Evolutionary conservation across 192 early-diverging fungal species (phyloP), one percentile per base, ranked within the genome.

Genomic region (Coemansia brasiliensis): DNA sequence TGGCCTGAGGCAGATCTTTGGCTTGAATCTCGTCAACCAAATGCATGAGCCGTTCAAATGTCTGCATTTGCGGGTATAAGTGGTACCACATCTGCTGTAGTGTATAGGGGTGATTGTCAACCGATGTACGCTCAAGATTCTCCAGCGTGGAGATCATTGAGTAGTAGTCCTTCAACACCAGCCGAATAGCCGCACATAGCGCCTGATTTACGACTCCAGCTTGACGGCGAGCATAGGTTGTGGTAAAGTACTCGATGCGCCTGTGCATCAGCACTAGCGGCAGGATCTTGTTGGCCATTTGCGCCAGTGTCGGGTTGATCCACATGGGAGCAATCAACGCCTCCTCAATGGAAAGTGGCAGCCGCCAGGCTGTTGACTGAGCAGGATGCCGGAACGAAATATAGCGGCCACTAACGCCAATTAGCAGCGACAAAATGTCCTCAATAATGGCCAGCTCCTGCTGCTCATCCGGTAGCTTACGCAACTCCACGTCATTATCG

Each of bases 81-180:
- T 98, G 90, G 65, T 87, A 93, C 91, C 90, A 93, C 8, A 98
- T 78, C 70, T 94, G 87, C 61, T 96, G 94, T n/a, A 96, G 65
- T 5, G 92, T 90, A 68, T 97, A 96, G 6, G 83, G 80, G 15
- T 42, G 44, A 12, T 53, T 52, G 18, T 61, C 68, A 1, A 79
- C 82, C 7, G 81, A 84, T 20, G 82, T 81, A 59, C 82, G 83
- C 63, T 72, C 90, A 44, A 93, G 88, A 55, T 89, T 91, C 62
- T 99, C 96, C 17, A 99, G 80, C 59, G 94, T 93, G 13, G 89
- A 91, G 12, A 99, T 83, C 16, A 95, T 62, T 13, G 89, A 70
- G 12, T 90, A 65, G 54, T 92, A 98, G 46, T 95, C 94, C 83
- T 92, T 90, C 25, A 91, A 52, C 27, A 98, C 57, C 20, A 50